These are phyloP conservation scores for Sporisorium scitamineum DNA, from an alignment of 1,284 basidiomycete species.

Conservation along the genomic window DNA sequence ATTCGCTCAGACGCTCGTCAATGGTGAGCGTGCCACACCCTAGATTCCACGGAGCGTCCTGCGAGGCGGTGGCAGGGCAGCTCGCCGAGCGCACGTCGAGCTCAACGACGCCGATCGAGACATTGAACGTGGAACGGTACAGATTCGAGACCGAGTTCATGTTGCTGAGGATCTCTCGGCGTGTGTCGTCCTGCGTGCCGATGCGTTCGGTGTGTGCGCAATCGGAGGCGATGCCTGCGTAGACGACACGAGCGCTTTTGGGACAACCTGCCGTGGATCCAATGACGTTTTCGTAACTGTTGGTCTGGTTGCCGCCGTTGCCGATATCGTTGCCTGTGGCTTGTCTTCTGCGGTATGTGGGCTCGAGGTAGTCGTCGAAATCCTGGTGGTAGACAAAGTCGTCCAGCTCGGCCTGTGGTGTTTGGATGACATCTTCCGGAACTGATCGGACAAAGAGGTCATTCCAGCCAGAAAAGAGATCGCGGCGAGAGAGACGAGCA, in stretches of 20 bases:
- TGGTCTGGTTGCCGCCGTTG: slow-evolving; percentile 80
- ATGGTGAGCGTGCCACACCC: slow-evolving; percentile 70
- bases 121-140: slow-evolving; percentile 82
- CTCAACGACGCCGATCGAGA: slow-evolving; percentile 85
- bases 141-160: slow-evolving; percentile 81
- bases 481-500: slow-evolving; percentile 37
- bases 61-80: slow-evolving; percentile 70
- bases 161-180: slow-evolving; percentile 79
- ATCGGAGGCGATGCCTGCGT: slow-evolving; percentile 88
- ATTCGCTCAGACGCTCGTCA: slow-evolving; percentile 80
- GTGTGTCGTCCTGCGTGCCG: slow-evolving; percentile 71
- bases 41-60: slow-evolving; percentile 70
- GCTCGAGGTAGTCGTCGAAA: slow-evolving; percentile 43
- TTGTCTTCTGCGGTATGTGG: slow-evolving; percentile 46
- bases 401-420: slow-evolving; percentile 22
- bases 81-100: slow-evolving; percentile 75
- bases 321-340: slow-evolving; percentile 76
- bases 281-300: slow-evolving; percentile 84
- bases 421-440: slow-evolving; percentile 26
- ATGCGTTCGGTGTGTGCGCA: slow-evolving; percentile 76
- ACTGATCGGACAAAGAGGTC: slow-evolving; percentile 21
- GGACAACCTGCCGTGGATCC: slow-evolving; percentile 79
- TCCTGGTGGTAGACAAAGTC: slow-evolving; percentile 39
- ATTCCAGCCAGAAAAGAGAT: slow-evolving; percentile 44
- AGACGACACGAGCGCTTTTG: slow-evolving; percentile 79